Conservation (phyloP, 2,329 filamentous ascomycete species). For the Apiospora aurea region DNA sequence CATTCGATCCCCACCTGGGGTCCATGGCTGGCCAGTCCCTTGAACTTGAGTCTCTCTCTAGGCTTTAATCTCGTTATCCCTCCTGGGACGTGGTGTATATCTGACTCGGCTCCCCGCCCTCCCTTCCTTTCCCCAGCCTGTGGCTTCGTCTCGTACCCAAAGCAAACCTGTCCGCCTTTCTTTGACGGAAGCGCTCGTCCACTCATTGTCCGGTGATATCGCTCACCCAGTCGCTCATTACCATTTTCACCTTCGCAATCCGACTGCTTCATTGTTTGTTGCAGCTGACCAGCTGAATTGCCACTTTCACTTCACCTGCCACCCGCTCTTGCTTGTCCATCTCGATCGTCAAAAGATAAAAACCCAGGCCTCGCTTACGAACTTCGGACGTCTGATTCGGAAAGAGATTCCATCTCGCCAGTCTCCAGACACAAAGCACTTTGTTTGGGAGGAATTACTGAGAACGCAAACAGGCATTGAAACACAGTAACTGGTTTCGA, state of each 20-base stretch:
- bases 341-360: not conserved
- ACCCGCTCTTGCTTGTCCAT: not conserved
- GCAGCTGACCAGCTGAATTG: conserved; percentile 20
- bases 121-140: conserved; percentile 14
- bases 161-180: conserved; percentile 31
- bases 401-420: not conserved
- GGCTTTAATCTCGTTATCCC: conserved; percentile 20
- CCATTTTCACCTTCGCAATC: conserved; percentile 25
- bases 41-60: not conserved
- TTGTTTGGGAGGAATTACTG: not conserved
- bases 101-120: conserved; percentile 17
- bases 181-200: conserved; percentile 38
- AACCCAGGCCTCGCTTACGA: not conserved
- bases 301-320: conserved; percentile 11
- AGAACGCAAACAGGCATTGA: conserved; percentile 10
- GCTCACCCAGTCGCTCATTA: conserved; percentile 42
- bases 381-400: not conserved
- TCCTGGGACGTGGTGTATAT: conserved; percentile 11
- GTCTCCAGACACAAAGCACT: conserved; percentile 1
- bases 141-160: conserved; percentile 9
- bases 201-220: conserved; percentile 42
- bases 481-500: not conserved
- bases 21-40: conserved; percentile 14
- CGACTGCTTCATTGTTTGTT: conserved; percentile 25
- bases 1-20: not conserved